Base-by-base conservation (phyloP, 129 eudicot species). In the Pulicaria dysenterica region DNA sequence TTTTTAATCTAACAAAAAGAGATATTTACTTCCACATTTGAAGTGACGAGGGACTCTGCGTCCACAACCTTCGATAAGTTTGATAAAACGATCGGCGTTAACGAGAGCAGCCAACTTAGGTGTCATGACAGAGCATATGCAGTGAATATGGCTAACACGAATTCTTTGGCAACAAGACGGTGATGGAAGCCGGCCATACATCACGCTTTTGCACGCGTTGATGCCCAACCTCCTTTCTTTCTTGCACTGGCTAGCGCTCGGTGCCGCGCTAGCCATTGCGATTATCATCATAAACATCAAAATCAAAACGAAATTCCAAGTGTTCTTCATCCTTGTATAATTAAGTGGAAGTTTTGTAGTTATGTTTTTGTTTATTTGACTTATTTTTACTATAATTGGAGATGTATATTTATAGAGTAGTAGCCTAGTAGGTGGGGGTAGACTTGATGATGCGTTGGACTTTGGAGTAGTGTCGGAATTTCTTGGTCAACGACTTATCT, bases 21-120 rank as follows among this genome's bases (percentile, higher is more conserved):
- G 51, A 50, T 44, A 56, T 64, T 81, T 84, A 85, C 89, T 78
- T 43, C 89, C 89, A 37, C 89, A 82, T 69, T 79, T 79, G 84
- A 73, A 83, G 60, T 78, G 82, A 46, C 49, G 91, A 81, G 91
- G 88, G 47, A 86, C 55, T 10, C 60, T 75, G 10, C 91, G 76
- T 37, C 91, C 91, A 68, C 91, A 86, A 57, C 82, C 83, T 75
- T 81, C 48, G 13, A 86, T 38, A 39, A 86, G 80, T 44, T 77
- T 65, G 15, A 76, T 31, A 17, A 75, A 73, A 1, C 58, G 71
- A 7, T 75, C 67, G 63, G 59, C 70, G 8, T 87, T 41, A 34
- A 87, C 31, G 0, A 84, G 80, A 6, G 85, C 77, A 41, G 73
- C 77, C 51, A 86, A 15, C 51, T 73, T 81, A 4, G 89, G 89